These are phyloP conservation scores for Penicillium janthinellum DNA, from an alignment of 2,329 filamentous ascomycete genomes.

Conservation along the genomic window DNA sequence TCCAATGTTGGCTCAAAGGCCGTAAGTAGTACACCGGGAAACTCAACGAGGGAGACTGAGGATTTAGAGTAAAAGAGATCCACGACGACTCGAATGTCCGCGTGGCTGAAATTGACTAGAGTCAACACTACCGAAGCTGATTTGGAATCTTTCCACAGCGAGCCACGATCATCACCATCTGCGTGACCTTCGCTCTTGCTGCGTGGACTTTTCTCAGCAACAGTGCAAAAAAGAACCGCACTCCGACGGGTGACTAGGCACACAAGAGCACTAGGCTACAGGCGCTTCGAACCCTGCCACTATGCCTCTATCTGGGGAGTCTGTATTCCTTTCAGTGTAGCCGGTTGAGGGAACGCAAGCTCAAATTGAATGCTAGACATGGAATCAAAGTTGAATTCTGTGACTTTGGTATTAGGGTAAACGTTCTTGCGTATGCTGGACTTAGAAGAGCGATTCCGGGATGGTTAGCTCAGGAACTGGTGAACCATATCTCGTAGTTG, in stretches of 20 bases:
- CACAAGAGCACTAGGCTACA: conserved; percentile 33
- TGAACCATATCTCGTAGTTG: conserved; percentile 22
- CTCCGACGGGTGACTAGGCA: conserved; percentile 26
- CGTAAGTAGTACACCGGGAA: not conserved
- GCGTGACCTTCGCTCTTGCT: not conserved
- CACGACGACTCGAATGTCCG: not conserved
- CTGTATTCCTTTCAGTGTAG: not conserved
- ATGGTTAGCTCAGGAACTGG: not conserved
- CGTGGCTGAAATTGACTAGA: not conserved
- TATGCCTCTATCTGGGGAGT: conserved; percentile 23
- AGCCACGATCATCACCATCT: not conserved
- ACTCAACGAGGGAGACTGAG: not conserved
- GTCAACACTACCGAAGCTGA: not conserved
- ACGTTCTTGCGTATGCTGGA: not conserved
- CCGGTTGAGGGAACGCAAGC: conserved; percentile 29
- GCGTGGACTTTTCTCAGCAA: not conserved
- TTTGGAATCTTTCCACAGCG: not conserved
- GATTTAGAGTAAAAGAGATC: not conserved
- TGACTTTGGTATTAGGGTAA: not conserved
- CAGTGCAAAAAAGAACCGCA: not conserved
- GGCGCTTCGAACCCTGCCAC: conserved; percentile 34
- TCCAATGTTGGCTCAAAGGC: not conserved
- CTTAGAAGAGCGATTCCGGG: not conserved
- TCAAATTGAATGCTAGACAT: conserved; percentile 22
- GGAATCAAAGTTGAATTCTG: not conserved